Evolutionary conservation across 495 filamentous ascomycete species (phyloP).

Genomic region (Haplographium delicatum): DNA sequence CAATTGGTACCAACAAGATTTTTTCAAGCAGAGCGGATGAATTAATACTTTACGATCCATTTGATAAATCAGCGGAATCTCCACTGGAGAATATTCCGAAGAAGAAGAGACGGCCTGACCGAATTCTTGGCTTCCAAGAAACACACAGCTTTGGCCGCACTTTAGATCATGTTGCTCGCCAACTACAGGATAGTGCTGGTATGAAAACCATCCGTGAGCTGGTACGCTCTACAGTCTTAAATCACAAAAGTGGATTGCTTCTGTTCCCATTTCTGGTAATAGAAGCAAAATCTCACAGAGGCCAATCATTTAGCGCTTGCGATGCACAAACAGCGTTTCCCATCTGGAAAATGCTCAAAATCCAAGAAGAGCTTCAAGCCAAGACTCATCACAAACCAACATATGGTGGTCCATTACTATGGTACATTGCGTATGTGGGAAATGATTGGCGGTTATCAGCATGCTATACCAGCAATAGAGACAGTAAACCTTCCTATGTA

Average conservation of each 20-base stretch:
- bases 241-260: slow-evolving; percentile 5
- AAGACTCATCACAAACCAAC: background rate
- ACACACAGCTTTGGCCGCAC: background rate
- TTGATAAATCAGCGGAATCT: background rate
- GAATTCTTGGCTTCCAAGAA: background rate
- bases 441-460: slow-evolving; percentile 2
- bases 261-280: slow-evolving; percentile 10
- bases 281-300: slow-evolving; percentile 3
- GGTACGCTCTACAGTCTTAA: background rate
- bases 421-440: slow-evolving; percentile 7
- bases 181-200: background rate
- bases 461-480: slow-evolving; percentile 4
- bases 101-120: slow-evolving; percentile 8
- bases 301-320: background rate
- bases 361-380: background rate
- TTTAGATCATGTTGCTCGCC: background rate
- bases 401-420: slow-evolving; percentile 1
- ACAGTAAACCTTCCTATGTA: background rate
- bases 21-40: slow-evolving; percentile 8
- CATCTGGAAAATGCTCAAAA: slow-evolving; percentile 1
- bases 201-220: background rate
- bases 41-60: background rate
- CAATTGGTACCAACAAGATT: background rate
- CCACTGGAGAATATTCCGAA: no score
- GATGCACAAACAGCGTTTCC: slow-evolving; percentile 1